A percentile compares a stretch with the other conserved stretches of the same genome.
Conservation (phyloP, 2,329 filamentous ascomycete species). For the Botrytis galanthina region DNA sequence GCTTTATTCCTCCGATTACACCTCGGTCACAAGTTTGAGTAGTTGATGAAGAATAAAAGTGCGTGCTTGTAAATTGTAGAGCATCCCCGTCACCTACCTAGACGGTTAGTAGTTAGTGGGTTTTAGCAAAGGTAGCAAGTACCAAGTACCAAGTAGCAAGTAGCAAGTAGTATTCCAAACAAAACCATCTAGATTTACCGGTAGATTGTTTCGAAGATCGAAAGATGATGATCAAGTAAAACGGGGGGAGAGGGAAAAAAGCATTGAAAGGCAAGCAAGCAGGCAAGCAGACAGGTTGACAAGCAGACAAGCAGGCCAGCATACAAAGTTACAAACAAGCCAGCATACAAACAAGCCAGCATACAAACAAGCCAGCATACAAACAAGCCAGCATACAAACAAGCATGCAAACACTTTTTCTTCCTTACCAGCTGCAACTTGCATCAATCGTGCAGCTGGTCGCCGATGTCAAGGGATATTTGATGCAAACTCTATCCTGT, state of each 20-base stretch:
- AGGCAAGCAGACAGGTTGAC: no score
- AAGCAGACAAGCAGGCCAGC: not conserved
- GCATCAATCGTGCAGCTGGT: slow-evolving; percentile 7
- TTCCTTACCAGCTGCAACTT: not conserved
- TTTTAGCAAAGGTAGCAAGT: not conserved
- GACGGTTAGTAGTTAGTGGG: not conserved
- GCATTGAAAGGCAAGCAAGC: not conserved
- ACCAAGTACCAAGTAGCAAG: not conserved
- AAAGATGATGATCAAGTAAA: not conserved
- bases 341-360: not conserved
- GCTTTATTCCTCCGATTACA: not conserved
- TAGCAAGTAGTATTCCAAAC: not conserved
- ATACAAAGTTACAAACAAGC: no score
- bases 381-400: not conserved
- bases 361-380: not conserved
- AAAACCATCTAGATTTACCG: not conserved
- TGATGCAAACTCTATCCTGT: slow-evolving; percentile 7
- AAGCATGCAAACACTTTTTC: not conserved
- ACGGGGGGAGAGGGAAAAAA: not conserved
- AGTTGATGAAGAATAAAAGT: not conserved
- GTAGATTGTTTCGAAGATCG: slow-evolving; percentile 7
- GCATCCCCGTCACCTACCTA: not conserved
- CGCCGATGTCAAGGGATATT: slow-evolving; percentile 8
- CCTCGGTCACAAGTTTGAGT: not conserved
- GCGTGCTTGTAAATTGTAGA: not conserved